A percentile compares a stretch with the other conserved stretches of the same genome.
These are phyloP conservation scores for Exophiala bonariae DNA, from an alignment of 2,329 filamentous ascomycete species.

Conservation along the genomic window DNA sequence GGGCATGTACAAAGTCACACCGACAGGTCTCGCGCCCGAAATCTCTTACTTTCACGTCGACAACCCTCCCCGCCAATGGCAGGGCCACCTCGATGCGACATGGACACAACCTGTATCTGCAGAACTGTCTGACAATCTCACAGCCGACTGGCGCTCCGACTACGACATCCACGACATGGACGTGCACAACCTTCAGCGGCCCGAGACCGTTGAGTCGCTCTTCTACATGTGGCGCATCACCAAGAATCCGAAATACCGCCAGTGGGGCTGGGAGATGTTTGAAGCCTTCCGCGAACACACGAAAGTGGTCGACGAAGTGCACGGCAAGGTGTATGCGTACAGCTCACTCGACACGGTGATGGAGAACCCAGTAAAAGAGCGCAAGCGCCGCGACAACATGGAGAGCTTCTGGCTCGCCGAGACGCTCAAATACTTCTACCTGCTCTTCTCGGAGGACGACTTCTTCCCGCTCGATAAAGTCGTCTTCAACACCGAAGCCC, in stretches of 20 bases:
- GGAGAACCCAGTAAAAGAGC: constrained; percentile 21
- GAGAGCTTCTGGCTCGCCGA: constrained; percentile 99
- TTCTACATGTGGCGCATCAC: constrained; percentile 99
- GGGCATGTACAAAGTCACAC: constrained; percentile 91
- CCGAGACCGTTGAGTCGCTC: constrained; percentile 92
- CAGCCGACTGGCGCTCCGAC: constrained; percentile 72
- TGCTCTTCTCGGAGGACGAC: constrained; percentile 74
- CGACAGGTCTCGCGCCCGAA: constrained; percentile 88
- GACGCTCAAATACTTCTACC: constrained; percentile 96
- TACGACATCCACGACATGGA: constrained; percentile 80
- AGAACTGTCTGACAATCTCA: constrained; percentile 41
- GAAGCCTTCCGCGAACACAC: constrained; percentile 85
- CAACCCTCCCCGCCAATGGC: constrained; percentile 57
- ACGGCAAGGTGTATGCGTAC: constrained; percentile 26
- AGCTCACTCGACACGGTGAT: constrained; percentile 22
- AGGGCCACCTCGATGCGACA: constrained; percentile 28
- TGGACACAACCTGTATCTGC: constrained; percentile 55
- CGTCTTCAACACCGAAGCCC: constrained; percentile 95
- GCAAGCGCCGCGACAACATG: constrained; percentile 72
- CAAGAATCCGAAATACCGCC: constrained; percentile 79
- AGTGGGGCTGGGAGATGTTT: constrained; percentile 99
- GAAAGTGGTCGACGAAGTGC: constrained; percentile 67
- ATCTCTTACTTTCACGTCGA: constrained; percentile 87
- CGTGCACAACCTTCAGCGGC: constrained; percentile 87
- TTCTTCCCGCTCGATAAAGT: constrained; percentile 65